phyloP scores from a whole-genome alignment of 2,329 filamentous ascomycete species.

The Xenoacremonium recifei region DNA sequence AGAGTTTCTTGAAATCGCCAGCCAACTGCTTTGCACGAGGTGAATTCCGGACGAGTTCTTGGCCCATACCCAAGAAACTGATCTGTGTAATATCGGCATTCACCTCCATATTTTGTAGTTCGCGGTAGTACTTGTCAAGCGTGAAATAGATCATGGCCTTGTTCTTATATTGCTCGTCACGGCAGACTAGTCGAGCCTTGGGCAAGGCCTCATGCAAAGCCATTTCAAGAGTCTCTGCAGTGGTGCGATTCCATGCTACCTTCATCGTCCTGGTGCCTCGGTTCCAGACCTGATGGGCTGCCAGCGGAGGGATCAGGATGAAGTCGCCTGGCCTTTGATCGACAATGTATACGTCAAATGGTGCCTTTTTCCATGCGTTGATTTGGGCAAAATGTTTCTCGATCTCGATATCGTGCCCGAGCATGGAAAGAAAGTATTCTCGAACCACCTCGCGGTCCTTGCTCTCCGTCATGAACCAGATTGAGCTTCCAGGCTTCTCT shows the following conservation, averaged over 20 bases:
- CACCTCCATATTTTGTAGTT: slow-evolving; percentile 55
- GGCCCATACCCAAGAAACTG: slow-evolving; percentile 47
- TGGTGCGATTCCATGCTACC: slow-evolving; percentile 96
- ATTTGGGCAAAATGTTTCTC: slow-evolving; percentile 96
- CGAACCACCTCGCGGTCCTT: slow-evolving; percentile 88
- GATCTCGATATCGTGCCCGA: slow-evolving; percentile 95
- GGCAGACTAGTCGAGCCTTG: slow-evolving; percentile 85
- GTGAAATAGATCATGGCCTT: slow-evolving; percentile 94
- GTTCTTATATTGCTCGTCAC: slow-evolving; percentile 98
- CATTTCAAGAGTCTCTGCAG: slow-evolving; percentile 83
- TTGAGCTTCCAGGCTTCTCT: slow-evolving; percentile 81
- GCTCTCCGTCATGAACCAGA: slow-evolving; percentile 99
- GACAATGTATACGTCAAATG: slow-evolving; percentile 88
- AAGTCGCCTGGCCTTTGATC: slow-evolving; percentile 91
- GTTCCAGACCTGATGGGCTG: slow-evolving; percentile 98
- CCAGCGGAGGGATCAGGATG: slow-evolving; percentile 87
- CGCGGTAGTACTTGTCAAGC: slow-evolving; percentile 72
- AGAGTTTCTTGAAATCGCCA: slow-evolving; percentile 79
- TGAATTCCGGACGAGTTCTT: slow-evolving; percentile 41
- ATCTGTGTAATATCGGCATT: slow-evolving; percentile 44
- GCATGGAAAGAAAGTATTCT: slow-evolving; percentile 88
- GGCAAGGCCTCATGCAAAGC: slow-evolving; percentile 85
- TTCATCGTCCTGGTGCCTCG: slow-evolving; percentile 94
- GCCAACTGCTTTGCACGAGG: slow-evolving; percentile 65
- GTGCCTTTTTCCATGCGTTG: slow-evolving; percentile 92